Base-by-base conservation (phyloP, 2,329 filamentous ascomycete species). In the Phoma sp. region DNA sequence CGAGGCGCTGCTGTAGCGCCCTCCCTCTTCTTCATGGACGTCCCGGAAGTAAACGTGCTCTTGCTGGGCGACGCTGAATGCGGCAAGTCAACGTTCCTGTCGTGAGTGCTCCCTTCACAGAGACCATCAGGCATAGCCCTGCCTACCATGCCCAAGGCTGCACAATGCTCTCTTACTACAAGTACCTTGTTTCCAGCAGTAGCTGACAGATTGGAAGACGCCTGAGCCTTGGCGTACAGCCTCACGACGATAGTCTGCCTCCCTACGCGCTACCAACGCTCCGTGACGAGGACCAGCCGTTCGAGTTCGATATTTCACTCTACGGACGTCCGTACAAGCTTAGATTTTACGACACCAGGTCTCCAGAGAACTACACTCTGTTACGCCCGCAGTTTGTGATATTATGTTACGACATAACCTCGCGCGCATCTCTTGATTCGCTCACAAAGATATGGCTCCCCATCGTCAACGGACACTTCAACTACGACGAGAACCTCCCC, bases 71-170 rank as follows among this genome's bases (percentile, higher is more conserved):
- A 87, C 55, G 67, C 79, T 33, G 83, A 81, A 45, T 84, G 85
- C 40, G 85, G 85, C 53, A 88, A 87, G 73, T 84, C 85, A 45
- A 85, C 83, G 9, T 87, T 88, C 59, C 72, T 88, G 58, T 84
- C 84, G 83, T 86, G 77, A 71, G 83, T 81, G 47, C 22, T 58
- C 55, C 51, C 48, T 61, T 43, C 22, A 22, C 38, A 12, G 4
- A 15, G 12, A 13, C 29, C 29, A 31, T 31, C 29, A 13, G 29
- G 29, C 15, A 7, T 17, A 27, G 10, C 21, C 22, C 22, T 5
- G 7, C 22, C 22, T 17, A 6, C 38, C 12, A 13, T 33, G 3
- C 40, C 7, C 22, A 17, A 1, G 15, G 15, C 32, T n/a, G 32
- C 32, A 35, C 8, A 9, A 35, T 1, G 32, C n/a, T 17, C 32